These are phyloP conservation scores for Phaeosphaeria sp. DNA, from an alignment of 2,329 filamentous ascomycete species.

Conservation along the genomic window DNA sequence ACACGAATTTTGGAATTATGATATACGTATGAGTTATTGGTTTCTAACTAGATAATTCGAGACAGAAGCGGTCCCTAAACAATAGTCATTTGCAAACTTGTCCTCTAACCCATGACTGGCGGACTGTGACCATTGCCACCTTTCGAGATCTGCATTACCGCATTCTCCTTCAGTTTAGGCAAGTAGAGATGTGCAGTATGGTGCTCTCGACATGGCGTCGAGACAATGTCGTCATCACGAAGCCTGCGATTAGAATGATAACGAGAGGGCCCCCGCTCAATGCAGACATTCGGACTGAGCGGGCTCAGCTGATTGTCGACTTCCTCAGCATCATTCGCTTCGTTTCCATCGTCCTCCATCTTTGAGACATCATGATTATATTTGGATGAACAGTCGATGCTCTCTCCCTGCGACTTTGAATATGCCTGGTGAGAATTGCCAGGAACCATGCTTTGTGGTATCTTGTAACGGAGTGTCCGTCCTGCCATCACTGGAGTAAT, in stretches of 20 bases:
- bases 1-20: no score
- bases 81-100: not conserved
- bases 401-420: not conserved
- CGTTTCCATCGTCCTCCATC: not conserved
- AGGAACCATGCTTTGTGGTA: not conserved
- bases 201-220: slow-evolving; percentile 3
- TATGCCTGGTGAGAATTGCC: not conserved
- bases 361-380: not conserved
- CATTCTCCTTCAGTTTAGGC: slow-evolving; percentile 6
- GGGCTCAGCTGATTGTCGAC: slow-evolving; percentile 22
- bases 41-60: not conserved
- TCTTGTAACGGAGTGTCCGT: not conserved
- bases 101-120: no score
- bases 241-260: slow-evolving; percentile 14
- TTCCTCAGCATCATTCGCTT: slow-evolving; percentile 6
- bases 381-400: not conserved
- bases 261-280: slow-evolving; percentile 34
- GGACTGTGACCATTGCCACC: not conserved
- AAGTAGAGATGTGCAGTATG: not conserved
- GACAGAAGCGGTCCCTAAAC: not conserved
- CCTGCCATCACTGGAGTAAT: not conserved
- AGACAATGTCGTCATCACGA: not conserved
- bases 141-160: not conserved
- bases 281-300: slow-evolving; percentile 40
- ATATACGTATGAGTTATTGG: not conserved